Evolutionary conservation across 108 stramenopile species (phyloP), one percentile per base, ranked within the genome.

Genomic region (Halocafeteria seosinensis): DNA sequence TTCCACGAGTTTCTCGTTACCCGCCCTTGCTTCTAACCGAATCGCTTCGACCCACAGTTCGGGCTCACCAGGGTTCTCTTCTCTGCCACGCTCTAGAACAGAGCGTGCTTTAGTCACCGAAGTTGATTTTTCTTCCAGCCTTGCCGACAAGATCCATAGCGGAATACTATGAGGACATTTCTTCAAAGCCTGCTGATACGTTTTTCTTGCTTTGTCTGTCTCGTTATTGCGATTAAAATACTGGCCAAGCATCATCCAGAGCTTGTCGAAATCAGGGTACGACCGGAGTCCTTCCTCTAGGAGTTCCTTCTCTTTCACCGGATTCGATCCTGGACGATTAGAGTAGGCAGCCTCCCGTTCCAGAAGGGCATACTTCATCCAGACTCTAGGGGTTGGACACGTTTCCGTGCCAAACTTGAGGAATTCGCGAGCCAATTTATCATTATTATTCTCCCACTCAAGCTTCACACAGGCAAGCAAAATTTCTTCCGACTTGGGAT

Each of bases 201-300:
- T 79, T 47, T 81, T 82, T 33, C 88, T 64, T 35, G 88, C 88
- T 42, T 73, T 58, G 57, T 85, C 84, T 21, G 87, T 58, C 23
- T 33, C 24, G 26, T 34, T 55, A 23, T 50, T 1, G 25, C 34
- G 9, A 13, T 36, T 37, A 0, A 36, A 9, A 34, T 87, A 84
- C 68, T 94, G 91, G 6, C 88, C 92, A 11, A 87, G 89, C 89
- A 98, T 94, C 83, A 95, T 87, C 74, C 92, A 95, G 38, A 87
- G 62, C 71, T 95, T 90, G 5, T 76, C 62, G 67, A 80, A 86
- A 11, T 80, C 71, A 1, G 85, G 78, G 68, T 83, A 93, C 37
- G 78, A 69, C 33, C 63, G 28, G 0, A 90, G 55, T 4, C 85
- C 96, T 42, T 88, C 84, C 33, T 90, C 85, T 51, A 92, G 74